Evolutionary conservation across 345 rosid genomes (phyloP), one percentile per base, ranked within the genome.

Genomic region (Eucalyptus guilfoylei): DNA sequence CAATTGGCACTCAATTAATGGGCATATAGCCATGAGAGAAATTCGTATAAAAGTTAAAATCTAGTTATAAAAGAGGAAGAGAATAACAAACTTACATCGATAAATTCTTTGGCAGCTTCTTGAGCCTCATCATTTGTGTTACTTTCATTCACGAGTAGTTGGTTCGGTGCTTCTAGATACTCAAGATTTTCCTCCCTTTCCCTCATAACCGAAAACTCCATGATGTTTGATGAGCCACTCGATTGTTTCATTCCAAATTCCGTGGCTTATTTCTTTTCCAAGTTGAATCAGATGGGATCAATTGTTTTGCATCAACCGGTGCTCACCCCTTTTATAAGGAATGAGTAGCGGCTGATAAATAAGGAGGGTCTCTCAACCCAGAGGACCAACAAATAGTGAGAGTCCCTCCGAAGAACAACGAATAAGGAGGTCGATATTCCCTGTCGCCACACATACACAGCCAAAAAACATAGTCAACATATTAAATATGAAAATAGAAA

Each of bases 81-180:
- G 5, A 60, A 86, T 80, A 32, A 45, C 45, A 89, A 85, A 90
- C 96, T 89, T 88, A 95, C 98, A 89, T 90, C 93, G 88, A 97
- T 92, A 89, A 98, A 86, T 91, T 95, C 98, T 89, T 93, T 93
- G 32, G 97, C 95, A 89, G 96, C 98, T 40, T 97, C 99, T 92
- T 95, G 98, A 90, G 97, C 95, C 93, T 96, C 99, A 89, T 96
- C 97, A 81, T 98, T 97, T 95, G 94, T 95, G 94, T 91, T 93
- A 26, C 97, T 94, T 92, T 98, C 98, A 88, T 92, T 93, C 37
- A 96, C 96, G 86, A 97, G 97, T 54, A 94, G 92, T 92, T 97
- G 98, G 92, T 95, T 95, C 88, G 92, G 91, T 48, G 95, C 91
- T 88, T 95, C 95, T 89, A 96, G 47, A 88, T 93, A 93, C 30